These are phyloP conservation scores for Phytophthora agathidicida DNA, from an alignment of 352 stramenopile species.

Conservation along the genomic window DNA sequence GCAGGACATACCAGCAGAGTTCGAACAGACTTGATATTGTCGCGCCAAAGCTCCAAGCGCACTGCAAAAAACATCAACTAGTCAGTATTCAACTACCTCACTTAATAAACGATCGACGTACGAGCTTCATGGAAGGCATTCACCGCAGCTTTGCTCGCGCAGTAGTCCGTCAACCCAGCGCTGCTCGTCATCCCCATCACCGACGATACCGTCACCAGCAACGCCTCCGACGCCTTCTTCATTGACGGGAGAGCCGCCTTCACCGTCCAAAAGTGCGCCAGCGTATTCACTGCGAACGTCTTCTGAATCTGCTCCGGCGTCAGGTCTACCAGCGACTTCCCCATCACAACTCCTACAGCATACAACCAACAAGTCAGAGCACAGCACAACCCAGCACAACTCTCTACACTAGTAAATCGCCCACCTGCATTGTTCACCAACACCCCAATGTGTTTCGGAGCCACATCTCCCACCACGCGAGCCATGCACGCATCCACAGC, in stretches of 20 bases:
- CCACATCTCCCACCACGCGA: constrained; percentile 32
- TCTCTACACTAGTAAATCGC: not conserved
- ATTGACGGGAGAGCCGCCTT: constrained; percentile 68
- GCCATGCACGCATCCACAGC: constrained; percentile 39
- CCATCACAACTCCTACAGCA: constrained; percentile 57
- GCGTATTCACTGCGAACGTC: constrained; percentile 66
- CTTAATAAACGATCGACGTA: constrained; percentile 9
- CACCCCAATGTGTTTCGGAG: constrained; percentile 52
- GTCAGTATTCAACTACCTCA: not conserved
- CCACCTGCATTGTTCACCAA: constrained; percentile 69
- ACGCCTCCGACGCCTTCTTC: constrained; percentile 46
- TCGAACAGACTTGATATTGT: constrained; percentile 58
- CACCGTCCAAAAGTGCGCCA: constrained; percentile 81
- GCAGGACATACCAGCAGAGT: constrained; percentile 81
- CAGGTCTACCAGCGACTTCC: constrained; percentile 45
- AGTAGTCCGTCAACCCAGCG: constrained; percentile 76
- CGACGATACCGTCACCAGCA: constrained; percentile 81
- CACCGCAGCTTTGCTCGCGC: constrained; percentile 75
- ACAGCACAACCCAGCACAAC: not conserved
- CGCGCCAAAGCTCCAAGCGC: constrained; percentile 72
- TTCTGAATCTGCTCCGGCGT: constrained; percentile 48
- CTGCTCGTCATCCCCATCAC: constrained; percentile 78
- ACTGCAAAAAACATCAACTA: constrained; percentile 47
- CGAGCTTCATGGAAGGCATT: constrained; percentile 77
- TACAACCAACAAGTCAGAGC: not conserved